phyloP scores from a whole-genome alignment of 441 rosid species.

The Corymbia calophylla region DNA sequence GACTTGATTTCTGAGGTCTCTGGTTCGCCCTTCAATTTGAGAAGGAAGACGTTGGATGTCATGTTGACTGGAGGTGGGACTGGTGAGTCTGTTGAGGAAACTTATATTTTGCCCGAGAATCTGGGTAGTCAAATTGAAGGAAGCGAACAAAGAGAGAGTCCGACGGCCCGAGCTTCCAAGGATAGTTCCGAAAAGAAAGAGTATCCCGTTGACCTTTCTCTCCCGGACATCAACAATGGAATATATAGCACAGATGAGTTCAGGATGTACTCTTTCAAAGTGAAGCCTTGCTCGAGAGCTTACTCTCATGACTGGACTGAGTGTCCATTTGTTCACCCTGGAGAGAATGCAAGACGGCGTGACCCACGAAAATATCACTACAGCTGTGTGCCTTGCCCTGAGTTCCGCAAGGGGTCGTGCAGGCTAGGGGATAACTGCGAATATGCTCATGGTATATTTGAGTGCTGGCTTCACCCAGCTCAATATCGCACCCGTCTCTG shows the following conservation, averaged over 20 bases:
- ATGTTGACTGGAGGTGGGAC: conserved; percentile 22
- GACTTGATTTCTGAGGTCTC: conserved; percentile 34
- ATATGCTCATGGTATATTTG: conserved; percentile 70
- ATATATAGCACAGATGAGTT: conserved; percentile 60
- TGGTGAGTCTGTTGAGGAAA: conserved; percentile 4
- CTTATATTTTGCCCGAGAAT: conserved; percentile 14
- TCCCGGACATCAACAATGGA: conserved; percentile 60
- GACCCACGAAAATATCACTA: conserved; percentile 66
- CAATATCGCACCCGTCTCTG: conserved; percentile 65
- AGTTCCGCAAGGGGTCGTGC: conserved; percentile 64
- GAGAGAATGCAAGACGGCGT: conserved; percentile 74
- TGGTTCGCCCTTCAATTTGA: conserved; percentile 21
- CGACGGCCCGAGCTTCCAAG: conserved; percentile 27
- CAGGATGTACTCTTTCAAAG: conserved; percentile 62
- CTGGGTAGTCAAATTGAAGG: conserved; percentile 19
- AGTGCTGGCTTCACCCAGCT: conserved; percentile 79
- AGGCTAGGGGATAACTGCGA: conserved; percentile 57
- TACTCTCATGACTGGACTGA: conserved; percentile 79
- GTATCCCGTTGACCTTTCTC: conserved; percentile 46
- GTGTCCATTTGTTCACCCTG: conserved; percentile 71
- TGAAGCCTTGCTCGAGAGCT: conserved; percentile 73
- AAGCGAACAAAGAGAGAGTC: conserved; percentile 26
- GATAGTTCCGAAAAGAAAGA: conserved; percentile 48
- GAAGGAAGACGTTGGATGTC: conserved; percentile 39
- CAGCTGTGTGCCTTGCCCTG: conserved; percentile 74